Evolutionary conservation across 768 basidiomycete species (phyloP).

Genomic region (Suillus brevipes): DNA sequence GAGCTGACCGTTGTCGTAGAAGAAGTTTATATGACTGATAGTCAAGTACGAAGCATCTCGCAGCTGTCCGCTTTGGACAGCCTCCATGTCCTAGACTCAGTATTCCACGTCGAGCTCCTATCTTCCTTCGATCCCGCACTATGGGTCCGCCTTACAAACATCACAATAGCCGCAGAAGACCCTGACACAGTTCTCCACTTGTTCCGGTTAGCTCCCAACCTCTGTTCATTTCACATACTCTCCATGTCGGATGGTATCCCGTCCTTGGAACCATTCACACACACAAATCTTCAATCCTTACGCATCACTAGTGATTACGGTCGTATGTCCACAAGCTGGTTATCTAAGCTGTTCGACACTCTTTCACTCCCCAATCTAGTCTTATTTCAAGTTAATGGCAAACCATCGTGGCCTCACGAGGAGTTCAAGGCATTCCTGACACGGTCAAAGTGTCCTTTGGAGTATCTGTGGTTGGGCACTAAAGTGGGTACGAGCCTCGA

Average conservation of each 20-base stretch:
- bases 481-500: slow-evolving; percentile 13
- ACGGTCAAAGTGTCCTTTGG: slow-evolving; percentile 22
- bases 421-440: slow-evolving; percentile 18
- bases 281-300: slow-evolving; percentile 14
- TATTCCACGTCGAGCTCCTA: slow-evolving; percentile 7
- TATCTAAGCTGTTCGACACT: slow-evolving; percentile 12
- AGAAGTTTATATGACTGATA: no score
- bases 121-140: slow-evolving; percentile 13
- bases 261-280: slow-evolving; percentile 1
- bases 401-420: slow-evolving; percentile 13
- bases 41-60: slow-evolving; percentile 5
- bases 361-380: slow-evolving; percentile 18
- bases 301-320: slow-evolving; percentile 10
- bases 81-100: slow-evolving; percentile 10
- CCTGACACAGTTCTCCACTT: slow-evolving; percentile 8
- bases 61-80: slow-evolving; percentile 12
- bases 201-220: slow-evolving; percentile 19
- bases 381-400: slow-evolving; percentile 9
- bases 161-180: slow-evolving; percentile 6
- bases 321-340: not conserved
- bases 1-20: slow-evolving; percentile 8
- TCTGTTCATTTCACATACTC: slow-evolving; percentile 14
- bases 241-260: not conserved
- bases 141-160: slow-evolving; percentile 19
- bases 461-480: slow-evolving; percentile 19